Base-by-base conservation (phyloP, 1,284 basidiomycete species). In the Trichosporon ovoides region DNA sequence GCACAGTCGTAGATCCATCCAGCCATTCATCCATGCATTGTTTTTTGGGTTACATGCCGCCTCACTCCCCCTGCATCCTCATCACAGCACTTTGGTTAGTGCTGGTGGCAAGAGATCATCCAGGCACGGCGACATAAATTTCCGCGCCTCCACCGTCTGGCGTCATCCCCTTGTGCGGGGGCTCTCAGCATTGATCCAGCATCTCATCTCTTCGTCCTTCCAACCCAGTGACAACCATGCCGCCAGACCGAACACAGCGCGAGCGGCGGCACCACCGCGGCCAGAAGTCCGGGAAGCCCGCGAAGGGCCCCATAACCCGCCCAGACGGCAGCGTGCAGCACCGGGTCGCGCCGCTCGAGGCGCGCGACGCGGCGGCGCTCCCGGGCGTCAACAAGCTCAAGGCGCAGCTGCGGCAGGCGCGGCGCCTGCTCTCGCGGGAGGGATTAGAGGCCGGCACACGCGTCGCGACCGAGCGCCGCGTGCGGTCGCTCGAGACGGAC, bases 401-500 rank as follows among this genome's bases (percentile, higher is more conserved):
- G 73, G 80, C 87, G 16, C 79, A 84, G 34, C 77, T 94, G 56
- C 80, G 91, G 59, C 89, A 92, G 78, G 87, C 89, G 0, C 83
- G 83, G 63, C 79, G 91, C 55, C 77, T 94, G 52, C 80, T 94
- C 22, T 85, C 87, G 37, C 91, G 87, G 81, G 87, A 90, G 38
- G 86, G 81, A 28, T 77, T 94, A 6, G 87, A 86, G 22, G 87
- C 91, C 10, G 83, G 90, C 73, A 83, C 89, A 11, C 82, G 87
- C 49, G 83, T 91, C 2, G 83, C 83, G 67, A 87, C 89, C 0
- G 87, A 92, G 74, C 82, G 91, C 60, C 80, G 87, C 58, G 72
- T 89, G 43, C 85, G 84, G 66, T 82, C 85, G 2, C 81, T 93
- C 9, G 85, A 92, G 71, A 81, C 80, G 7, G 91, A 94, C 68